These are phyloP conservation scores for Haberlea rhodopensis DNA, from an alignment of 257 asterid species.

Conservation along the genomic window DNA sequence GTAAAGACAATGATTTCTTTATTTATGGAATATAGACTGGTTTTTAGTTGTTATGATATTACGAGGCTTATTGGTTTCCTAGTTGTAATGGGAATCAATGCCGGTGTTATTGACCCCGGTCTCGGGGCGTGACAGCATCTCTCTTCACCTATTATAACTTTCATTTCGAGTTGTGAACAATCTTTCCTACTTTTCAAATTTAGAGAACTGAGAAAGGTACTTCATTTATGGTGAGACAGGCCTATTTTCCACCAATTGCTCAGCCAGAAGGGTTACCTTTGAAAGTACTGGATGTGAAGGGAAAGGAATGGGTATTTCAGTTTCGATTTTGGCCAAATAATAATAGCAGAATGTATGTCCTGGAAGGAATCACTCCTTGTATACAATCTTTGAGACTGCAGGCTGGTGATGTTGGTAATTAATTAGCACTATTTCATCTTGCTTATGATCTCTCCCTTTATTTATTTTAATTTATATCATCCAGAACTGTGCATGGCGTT, in stretches of 20 bases:
- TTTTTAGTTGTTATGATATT: too few relatives aligned
- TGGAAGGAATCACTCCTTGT: constrained; percentile 98
- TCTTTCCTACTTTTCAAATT: constrained; percentile 12
- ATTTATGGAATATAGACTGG: too few relatives aligned
- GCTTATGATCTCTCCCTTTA: constrained; percentile 10
- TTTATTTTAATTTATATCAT: constrained; percentile 5
- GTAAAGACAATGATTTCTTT: too few relatives aligned
- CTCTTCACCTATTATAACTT: not conserved
- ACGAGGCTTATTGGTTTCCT: too few relatives aligned
- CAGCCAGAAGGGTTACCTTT: constrained; percentile 90
- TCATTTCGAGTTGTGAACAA: constrained; percentile 10
- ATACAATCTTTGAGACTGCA: constrained; percentile 89
- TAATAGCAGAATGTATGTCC: constrained; percentile 97
- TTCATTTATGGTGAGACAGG: constrained; percentile 46
- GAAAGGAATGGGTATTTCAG: constrained; percentile 90
- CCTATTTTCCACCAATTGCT: constrained; percentile 80
- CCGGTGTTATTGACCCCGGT: too few relatives aligned
- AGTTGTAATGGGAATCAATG: too few relatives aligned
- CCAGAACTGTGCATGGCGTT: constrained; percentile 14
- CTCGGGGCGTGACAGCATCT: too few relatives aligned
- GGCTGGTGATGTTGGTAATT: constrained; percentile 97
- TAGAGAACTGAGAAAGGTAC: constrained; percentile 21
- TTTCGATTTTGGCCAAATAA: constrained; percentile 98
- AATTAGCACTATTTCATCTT: constrained; percentile 23
- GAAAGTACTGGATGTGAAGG: constrained; percentile 73